Conservation (phyloP, 805 yeast species). For the Metschnikowia hibisci region DNA sequence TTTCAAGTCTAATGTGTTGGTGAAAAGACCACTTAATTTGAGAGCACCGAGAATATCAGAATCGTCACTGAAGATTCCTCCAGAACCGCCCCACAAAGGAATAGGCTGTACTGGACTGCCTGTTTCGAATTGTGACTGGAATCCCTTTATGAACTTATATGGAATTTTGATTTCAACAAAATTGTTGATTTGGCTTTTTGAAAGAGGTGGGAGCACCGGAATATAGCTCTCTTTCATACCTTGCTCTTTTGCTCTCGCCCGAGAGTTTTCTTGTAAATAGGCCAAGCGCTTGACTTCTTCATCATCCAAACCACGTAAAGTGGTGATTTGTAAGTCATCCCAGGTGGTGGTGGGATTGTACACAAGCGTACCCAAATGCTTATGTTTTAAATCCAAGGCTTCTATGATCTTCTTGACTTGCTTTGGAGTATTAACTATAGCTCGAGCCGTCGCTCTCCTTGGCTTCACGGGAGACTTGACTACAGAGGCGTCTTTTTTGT, state of each 20-base stretch:
- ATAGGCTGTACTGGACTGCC: neutral
- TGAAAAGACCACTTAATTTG: slow-evolving; percentile 68
- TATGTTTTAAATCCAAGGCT: slow-evolving; percentile 29
- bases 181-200: slow-evolving; percentile 39
- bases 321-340: slow-evolving; percentile 33
- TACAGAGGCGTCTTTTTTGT: neutral
- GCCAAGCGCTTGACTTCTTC: slow-evolving; percentile 28
- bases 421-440: slow-evolving; percentile 13
- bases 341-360: slow-evolving; percentile 57
- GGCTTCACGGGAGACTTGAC: neutral
- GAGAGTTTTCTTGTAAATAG: slow-evolving; percentile 19
- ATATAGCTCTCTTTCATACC: slow-evolving; percentile 20
- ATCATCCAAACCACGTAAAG: slow-evolving; percentile 18
- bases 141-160: slow-evolving; percentile 34
- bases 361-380: slow-evolving; percentile 29
- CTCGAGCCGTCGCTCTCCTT: neutral
- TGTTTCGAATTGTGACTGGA: slow-evolving; percentile 36
- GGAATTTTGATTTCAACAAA: slow-evolving; percentile 57
- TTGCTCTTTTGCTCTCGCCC: slow-evolving; percentile 3
- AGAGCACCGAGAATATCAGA: slow-evolving; percentile 75
- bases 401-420: slow-evolving; percentile 17
- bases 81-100: slow-evolving; percentile 69
- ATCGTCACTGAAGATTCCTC: slow-evolving; percentile 91
- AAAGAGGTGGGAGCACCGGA: slow-evolving; percentile 37
- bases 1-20: slow-evolving; percentile 30